Base-by-base conservation (phyloP, 805 yeast genomes). In the Kodamaea fukazawae region DNA sequence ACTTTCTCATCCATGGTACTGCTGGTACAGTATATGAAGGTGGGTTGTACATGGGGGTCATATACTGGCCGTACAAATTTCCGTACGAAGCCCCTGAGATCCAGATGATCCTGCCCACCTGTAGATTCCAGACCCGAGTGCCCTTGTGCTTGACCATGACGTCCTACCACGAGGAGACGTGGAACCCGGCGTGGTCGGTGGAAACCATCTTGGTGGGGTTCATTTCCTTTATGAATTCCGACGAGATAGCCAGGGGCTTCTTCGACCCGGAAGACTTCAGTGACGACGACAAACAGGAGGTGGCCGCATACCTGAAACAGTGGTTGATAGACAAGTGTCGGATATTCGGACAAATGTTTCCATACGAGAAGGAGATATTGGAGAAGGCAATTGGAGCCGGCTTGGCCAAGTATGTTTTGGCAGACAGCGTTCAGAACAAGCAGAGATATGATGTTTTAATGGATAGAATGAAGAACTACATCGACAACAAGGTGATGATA, bases 51-150 rank as follows among this genome's bases (percentile, higher is more conserved):
- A 29, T 50, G 31, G 52, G 51, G 12, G 41, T 43, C 13, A 29
- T 48, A 3, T 36, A 46, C 16, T 48, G 48, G 25, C 54, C 54
- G 7, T 23, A 39, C 3, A 32, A 50, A 30, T 50, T 32, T 32
- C 52, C 54, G 6, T 45, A 32, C 39, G 30, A 30, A 11, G 47
- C 54, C 2, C 54, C 54, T n/a, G 54, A 50, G 26, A 44, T 50
- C 14, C 54, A 46, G 33, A 42, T 50, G 50, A 48, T 50, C 7
- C 46, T 49, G 34, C 52, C 52, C 9, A 46, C 39, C 8, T 50
- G 52, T 1, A 34, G 46, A 7, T 50, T 50, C 33, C 22, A 27
- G 13, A 27, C 39, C 3, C 33, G 52, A 17, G 13, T 3, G 4
- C 31, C 52, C 10, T 17, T 50, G 5, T 50, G 54, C 38, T 32